Base-by-base conservation (phyloP, 202 grass and related monocot genomes). In the Panicum virgatum region DNA sequence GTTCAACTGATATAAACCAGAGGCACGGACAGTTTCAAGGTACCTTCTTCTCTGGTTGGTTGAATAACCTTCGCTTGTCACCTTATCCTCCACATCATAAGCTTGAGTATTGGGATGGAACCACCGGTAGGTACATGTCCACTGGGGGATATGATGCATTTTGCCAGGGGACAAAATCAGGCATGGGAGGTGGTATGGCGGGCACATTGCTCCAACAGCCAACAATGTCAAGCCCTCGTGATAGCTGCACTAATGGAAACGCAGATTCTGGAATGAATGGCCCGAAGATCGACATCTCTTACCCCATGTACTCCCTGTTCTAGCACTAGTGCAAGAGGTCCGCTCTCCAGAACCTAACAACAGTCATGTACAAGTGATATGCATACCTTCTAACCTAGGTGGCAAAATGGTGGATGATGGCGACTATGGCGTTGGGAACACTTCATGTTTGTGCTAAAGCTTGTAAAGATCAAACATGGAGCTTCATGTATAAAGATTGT, bases 311-410 rank as follows among this genome's bases (percentile, higher is more conserved):
- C 73, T 61, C 42, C 20, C 79, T 89, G 59, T 89, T 89, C 66
- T 84, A 83, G 78, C 63, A 5, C 32, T 53, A 60, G 48, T 53
- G 32, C 26, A n/a, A 72, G 63, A 48, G 65, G 70, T 50, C 23
- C 26, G 58, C 61, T 62, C 59, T 66, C 47, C 73, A 82, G 64
- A 43, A 5, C 58, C 79, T 82, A 86, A 86, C 83, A 78, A 82
- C 76, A 88, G 29, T 66, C 57, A 77, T 72, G 82, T 77, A 81
- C 72, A 65, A 82, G 47, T 51, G 47, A 52, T 29, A 79, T 60
- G 81, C 59, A 86, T 86, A 86, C 66, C 69, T 78, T 51, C 78
- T 89, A 86, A 86, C 83, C 59, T 89, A 82, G 78, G 67, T 78
- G 58, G 82, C 72, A 67, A 60, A 61, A 78, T 78, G 83, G 66